Conservation (phyloP, 2,329 filamentous ascomycete species). For the Zasmidium cellare region DNA sequence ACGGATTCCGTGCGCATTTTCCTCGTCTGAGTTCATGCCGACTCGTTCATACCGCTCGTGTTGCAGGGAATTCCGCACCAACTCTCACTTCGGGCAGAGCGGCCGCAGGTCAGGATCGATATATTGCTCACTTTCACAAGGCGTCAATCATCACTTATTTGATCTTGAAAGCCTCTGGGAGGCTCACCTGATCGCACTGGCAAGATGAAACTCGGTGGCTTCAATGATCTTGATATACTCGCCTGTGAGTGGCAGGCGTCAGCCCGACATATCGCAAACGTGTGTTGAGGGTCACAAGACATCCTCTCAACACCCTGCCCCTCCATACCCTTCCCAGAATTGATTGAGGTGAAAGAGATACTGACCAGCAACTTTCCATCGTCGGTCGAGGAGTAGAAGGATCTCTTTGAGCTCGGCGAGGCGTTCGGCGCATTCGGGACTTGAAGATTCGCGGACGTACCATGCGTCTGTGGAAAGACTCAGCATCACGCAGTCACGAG, state of each 20-base stretch:
- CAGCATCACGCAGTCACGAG: neutral
- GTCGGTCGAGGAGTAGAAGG: constrained; percentile 18
- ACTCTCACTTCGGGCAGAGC: neutral
- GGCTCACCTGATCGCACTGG: constrained; percentile 17
- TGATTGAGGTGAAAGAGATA: constrained; percentile 17
- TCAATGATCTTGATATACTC: constrained; percentile 24
- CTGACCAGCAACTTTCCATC: constrained; percentile 31
- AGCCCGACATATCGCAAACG: neutral
- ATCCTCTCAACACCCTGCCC: neutral
- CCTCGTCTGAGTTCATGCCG: too few species aligned
- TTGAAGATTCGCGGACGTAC: constrained; percentile 35
- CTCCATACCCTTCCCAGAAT: constrained; percentile 3
- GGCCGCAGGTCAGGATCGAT: constrained; percentile 4
- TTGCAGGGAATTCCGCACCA: neutral
- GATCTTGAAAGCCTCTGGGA: neutral
- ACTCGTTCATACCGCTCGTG: too few species aligned
- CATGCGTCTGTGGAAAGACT: constrained; percentile 24
- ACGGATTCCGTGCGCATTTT: too few species aligned
- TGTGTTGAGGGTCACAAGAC: too few species aligned
- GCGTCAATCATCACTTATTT: neutral
- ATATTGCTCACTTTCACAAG: neutral
- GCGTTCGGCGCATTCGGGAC: constrained; percentile 20
- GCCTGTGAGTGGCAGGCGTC: constrained; percentile 10
- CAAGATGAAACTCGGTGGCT: constrained; percentile 24
- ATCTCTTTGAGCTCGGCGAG: constrained; percentile 28